Evolutionary conservation across 805 yeast genomes (phyloP), one percentile per base, ranked within the genome.

Genomic region (Scheffersomyces amazonensis): DNA sequence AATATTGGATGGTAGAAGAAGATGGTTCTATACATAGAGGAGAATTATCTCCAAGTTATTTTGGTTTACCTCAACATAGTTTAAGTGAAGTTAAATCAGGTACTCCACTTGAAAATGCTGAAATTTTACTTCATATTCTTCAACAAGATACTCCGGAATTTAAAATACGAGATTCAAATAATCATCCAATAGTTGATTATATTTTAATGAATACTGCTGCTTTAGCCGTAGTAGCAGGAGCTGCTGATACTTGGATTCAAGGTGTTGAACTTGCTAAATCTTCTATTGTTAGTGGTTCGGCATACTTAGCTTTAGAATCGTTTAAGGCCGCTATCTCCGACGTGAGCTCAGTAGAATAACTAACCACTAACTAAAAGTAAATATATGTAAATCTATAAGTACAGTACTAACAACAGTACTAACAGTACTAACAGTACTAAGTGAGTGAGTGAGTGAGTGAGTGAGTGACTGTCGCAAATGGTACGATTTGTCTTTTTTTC

Each of bases 201-300:
- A 93, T 93, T n/a, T 60, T 91, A 40, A 62, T 93, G 74, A 93
- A 93, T 60, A 74, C 95, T 16, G 90, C 90, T 3, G 96, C 96
- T 0, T 66, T 93, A 40, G 90, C 91, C 1, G 87, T 84, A 21
- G 78, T 89, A 17, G 73, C 83, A 10, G 96, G 95, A 2, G 56
- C 69, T 6, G 81, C 88, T 2, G 58, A 58, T 17, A 63, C 74
- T 48, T 93, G 95, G 93, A 75, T 70, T 40, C 73, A 78, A 7
- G 99, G 98, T 20, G 91, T 87, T 4, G 66, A 63, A 37, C 52
- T 80, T 16, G 98, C 98, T 1, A 75, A 80, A 46, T 61, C 73
- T 24, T 73, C 93, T 31, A 84, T 93, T 22, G 53, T 54, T 6
- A 67, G 77, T 1, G 96, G 97, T 0, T 52, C 66, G 4, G 96